phyloP scores from a whole-genome alignment of 2,329 filamentous ascomycete species.

The Exophiala spinifera region DNA sequence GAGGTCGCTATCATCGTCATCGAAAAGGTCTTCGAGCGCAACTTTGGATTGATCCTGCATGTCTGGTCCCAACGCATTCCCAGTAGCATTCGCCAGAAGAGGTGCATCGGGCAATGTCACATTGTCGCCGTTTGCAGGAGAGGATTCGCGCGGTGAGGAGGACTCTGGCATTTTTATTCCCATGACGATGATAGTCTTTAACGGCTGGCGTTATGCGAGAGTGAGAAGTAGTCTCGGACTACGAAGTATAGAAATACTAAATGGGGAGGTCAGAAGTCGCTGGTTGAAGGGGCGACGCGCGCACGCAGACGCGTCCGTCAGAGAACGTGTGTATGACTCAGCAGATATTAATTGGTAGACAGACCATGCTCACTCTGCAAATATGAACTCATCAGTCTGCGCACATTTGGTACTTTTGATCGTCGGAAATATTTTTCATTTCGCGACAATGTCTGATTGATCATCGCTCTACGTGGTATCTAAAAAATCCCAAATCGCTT shows the following conservation, averaged over 20 bases:
- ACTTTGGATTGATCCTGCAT: conserved; percentile 27
- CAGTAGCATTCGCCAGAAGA: background rate
- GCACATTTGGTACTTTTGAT: background rate
- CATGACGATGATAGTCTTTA: conserved; percentile 4
- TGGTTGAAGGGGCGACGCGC: background rate
- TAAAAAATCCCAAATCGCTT: background rate
- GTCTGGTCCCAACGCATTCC: conserved; percentile 8
- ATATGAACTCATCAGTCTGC: background rate
- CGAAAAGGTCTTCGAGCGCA: conserved; percentile 58
- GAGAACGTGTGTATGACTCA: background rate
- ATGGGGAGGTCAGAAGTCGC: background rate
- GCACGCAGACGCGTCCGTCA: no score
- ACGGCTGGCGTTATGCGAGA: no score
- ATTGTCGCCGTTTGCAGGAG: conserved; percentile 17
- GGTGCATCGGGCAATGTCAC: conserved; percentile 29
- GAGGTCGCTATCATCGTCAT: conserved; percentile 45
- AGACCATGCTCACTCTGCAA: no score
- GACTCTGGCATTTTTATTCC: conserved; percentile 32
- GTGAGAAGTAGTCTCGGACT: no score
- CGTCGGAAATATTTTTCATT: conserved; percentile 5
- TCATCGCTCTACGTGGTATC: conserved; percentile 1
- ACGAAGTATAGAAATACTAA: no score
- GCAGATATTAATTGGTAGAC: no score
- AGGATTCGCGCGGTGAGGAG: conserved; percentile 19
- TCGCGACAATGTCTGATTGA: background rate